Percentiles rank a stretch among this genome's conserved stretches.
phyloP scores from a whole-genome alignment of 1,284 basidiomycete species.

The Cystobasidium slooffiae region DNA sequence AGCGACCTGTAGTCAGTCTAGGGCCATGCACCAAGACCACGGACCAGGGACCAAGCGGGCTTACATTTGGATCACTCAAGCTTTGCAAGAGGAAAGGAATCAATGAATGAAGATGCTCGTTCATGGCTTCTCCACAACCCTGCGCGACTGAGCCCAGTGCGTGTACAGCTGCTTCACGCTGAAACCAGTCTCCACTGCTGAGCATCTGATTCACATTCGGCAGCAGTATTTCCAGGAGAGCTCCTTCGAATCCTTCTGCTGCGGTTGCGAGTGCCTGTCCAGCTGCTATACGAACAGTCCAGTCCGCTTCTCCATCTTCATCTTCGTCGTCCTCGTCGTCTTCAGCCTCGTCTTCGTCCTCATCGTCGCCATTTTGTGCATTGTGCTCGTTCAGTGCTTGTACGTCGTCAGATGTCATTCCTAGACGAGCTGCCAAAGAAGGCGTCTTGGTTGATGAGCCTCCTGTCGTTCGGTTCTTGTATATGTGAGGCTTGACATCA shows the following conservation, averaged over 20 bases:
- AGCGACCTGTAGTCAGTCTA: no score
- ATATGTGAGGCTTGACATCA: slow-evolving; percentile 89
- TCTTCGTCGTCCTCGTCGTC: slow-evolving; percentile 88
- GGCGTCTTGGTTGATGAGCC: slow-evolving; percentile 48
- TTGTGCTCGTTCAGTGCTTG: slow-evolving; percentile 50
- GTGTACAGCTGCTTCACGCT: slow-evolving; percentile 92
- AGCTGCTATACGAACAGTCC: slow-evolving; percentile 98
- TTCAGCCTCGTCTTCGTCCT: slow-evolving; percentile 77
- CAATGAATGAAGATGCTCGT: slow-evolving; percentile 88
- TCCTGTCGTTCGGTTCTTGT: slow-evolving; percentile 76
- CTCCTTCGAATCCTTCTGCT: slow-evolving; percentile 85
- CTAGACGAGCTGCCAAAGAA: slow-evolving; percentile 50
- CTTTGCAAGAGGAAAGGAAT: slow-evolving; percentile 90
- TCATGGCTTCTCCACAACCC: slow-evolving; percentile 95
- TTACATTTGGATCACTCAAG: slow-evolving; percentile 85
- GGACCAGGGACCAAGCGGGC: background rate
- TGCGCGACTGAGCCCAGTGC: slow-evolving; percentile 98
- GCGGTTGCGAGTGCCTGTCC: slow-evolving; percentile 97
- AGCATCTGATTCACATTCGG: slow-evolving; percentile 90
- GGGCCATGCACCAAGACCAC: no score
- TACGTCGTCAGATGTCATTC: slow-evolving; percentile 62
- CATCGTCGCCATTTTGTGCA: slow-evolving; percentile 74
- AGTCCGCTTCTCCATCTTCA: slow-evolving; percentile 92
- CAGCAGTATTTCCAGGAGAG: slow-evolving; percentile 84
- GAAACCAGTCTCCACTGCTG: slow-evolving; percentile 90